Evolutionary conservation across 495 filamentous ascomycete genomes (phyloP).

Genomic region (Pseudoneurospora amorphoporcata): DNA sequence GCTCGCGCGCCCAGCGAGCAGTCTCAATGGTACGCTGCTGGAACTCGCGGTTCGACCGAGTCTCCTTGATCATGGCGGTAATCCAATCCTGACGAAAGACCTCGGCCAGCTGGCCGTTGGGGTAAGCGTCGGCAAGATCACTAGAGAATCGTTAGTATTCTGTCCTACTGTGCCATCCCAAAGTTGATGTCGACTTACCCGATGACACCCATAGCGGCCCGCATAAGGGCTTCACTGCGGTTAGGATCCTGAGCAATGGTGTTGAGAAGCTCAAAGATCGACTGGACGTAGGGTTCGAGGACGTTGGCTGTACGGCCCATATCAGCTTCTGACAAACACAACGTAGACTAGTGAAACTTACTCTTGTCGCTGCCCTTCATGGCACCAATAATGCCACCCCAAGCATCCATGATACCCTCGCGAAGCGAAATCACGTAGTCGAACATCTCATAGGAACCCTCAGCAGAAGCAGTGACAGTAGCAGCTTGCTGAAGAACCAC

Average conservation of each 20-base stretch:
- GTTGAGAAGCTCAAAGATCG: slow-evolving; percentile 83
- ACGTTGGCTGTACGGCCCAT: slow-evolving; percentile 41
- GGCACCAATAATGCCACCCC: slow-evolving; percentile 88
- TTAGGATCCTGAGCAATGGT: slow-evolving; percentile 69
- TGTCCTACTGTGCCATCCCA: background rate
- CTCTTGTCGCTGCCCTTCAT: slow-evolving; percentile 75
- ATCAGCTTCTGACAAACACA: background rate
- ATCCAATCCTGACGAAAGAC: slow-evolving; percentile 90
- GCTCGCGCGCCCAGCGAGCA: slow-evolving; percentile 93
- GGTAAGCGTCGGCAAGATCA: slow-evolving; percentile 89
- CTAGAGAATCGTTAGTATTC: slow-evolving; percentile 30
- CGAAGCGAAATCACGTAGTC: slow-evolving; percentile 91
- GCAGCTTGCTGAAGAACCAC: slow-evolving; percentile 91
- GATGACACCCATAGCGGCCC: slow-evolving; percentile 90
- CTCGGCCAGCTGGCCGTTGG: slow-evolving; percentile 71
- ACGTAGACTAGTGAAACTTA: slow-evolving; percentile 28
- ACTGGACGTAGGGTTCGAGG: slow-evolving; percentile 67
- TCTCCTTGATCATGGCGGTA: slow-evolving; percentile 75
- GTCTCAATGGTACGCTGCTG: slow-evolving; percentile 76
- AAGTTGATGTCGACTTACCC: slow-evolving; percentile 49
- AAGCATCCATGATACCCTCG: slow-evolving; percentile 98
- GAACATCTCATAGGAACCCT: slow-evolving; percentile 78
- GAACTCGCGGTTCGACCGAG: slow-evolving; percentile 75
- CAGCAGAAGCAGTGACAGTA: slow-evolving; percentile 57
- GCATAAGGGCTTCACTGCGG: slow-evolving; percentile 82